Evolutionary conservation across 768 basidiomycete genomes (phyloP).

Genomic region (Boletus sensibilis): DNA sequence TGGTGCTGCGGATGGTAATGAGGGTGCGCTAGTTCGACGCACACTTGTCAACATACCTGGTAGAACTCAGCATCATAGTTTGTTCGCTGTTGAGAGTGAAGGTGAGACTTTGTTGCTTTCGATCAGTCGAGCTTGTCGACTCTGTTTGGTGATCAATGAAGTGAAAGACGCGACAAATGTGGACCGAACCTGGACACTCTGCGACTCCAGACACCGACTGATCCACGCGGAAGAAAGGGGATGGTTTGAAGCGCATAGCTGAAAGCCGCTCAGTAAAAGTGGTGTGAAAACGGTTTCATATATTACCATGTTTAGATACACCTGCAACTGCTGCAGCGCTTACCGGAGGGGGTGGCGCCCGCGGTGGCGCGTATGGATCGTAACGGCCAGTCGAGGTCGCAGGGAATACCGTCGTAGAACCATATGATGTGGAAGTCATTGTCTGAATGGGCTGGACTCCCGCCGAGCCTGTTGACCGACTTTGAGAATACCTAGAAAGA

Average conservation of each 20-base stretch:
- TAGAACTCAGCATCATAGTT: slow-evolving; percentile 52
- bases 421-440: slow-evolving; percentile 19
- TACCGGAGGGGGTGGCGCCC: slow-evolving; percentile 40
- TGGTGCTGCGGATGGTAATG: slow-evolving; percentile 43
- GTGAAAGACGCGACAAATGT: neutral
- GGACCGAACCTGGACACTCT: slow-evolving; percentile 75
- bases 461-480: slow-evolving; percentile 24
- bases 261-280: slow-evolving; percentile 14
- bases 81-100: slow-evolving; percentile 73
- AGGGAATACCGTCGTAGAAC: slow-evolving; percentile 24
- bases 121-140: slow-evolving; percentile 75
- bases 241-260: slow-evolving; percentile 77
- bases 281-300: slow-evolving; percentile 12
- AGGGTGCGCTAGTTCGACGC: slow-evolving; percentile 3
- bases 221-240: slow-evolving; percentile 73
- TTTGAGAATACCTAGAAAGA: slow-evolving; percentile 28
- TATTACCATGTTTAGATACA: slow-evolving; percentile 29
- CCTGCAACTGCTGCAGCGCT: slow-evolving; percentile 35
- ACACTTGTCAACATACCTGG: slow-evolving; percentile 44
- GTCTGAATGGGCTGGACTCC: slow-evolving; percentile 27
- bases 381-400: slow-evolving; percentile 45
- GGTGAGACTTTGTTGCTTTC: slow-evolving; percentile 56
- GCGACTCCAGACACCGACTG: slow-evolving; percentile 61
- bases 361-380: slow-evolving; percentile 66
- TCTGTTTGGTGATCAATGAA: slow-evolving; percentile 42